Conservation (phyloP, 176 grass and related monocot species). For the Cocos nucifera region DNA sequence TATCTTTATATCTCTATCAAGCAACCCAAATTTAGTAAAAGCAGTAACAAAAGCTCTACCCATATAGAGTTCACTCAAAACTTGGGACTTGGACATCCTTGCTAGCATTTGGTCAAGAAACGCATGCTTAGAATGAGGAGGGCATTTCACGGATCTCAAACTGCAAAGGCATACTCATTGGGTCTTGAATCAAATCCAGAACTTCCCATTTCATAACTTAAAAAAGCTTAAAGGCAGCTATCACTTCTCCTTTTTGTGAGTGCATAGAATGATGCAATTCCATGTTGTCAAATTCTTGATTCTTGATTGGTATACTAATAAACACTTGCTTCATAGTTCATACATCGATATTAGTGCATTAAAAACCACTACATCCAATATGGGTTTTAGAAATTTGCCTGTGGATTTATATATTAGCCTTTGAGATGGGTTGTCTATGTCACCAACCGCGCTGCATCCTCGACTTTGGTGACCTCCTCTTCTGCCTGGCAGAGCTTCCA, state of each 20-base stretch:
- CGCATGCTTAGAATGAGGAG: conserved; percentile 10
- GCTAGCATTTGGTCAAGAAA: conserved; percentile 48
- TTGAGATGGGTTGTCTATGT: too few species aligned
- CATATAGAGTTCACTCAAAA: conserved; percentile 53
- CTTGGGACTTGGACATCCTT: conserved; percentile 40
- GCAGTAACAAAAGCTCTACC: conserved; percentile 66
- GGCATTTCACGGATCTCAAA: conserved; percentile 38
- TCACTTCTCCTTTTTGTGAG: conserved; percentile 46
- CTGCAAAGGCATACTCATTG: conserved; percentile 59
- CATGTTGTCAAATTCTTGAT: conserved; percentile 49
- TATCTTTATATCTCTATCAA: conserved; percentile 49
- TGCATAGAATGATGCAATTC: conserved; percentile 61
- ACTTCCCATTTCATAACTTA: conserved; percentile 29
- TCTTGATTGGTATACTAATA: conserved; percentile 8
- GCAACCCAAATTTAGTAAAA: conserved; percentile 44
- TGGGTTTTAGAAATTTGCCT: conserved; percentile 40
- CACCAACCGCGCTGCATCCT: too few species aligned
- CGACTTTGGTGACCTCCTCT: too few species aligned
- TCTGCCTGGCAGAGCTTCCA: too few species aligned
- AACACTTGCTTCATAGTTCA: conserved; percentile 32
- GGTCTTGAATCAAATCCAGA: conserved; percentile 25
- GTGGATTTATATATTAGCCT: conserved; percentile 30
- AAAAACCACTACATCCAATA: conserved; percentile 38
- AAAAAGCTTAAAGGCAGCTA: conserved; percentile 35
- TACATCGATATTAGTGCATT: conserved; percentile 70